phyloP scores from a whole-genome alignment of 495 filamentous ascomycete genomes.

The Podospora pseudopauciseta region DNA sequence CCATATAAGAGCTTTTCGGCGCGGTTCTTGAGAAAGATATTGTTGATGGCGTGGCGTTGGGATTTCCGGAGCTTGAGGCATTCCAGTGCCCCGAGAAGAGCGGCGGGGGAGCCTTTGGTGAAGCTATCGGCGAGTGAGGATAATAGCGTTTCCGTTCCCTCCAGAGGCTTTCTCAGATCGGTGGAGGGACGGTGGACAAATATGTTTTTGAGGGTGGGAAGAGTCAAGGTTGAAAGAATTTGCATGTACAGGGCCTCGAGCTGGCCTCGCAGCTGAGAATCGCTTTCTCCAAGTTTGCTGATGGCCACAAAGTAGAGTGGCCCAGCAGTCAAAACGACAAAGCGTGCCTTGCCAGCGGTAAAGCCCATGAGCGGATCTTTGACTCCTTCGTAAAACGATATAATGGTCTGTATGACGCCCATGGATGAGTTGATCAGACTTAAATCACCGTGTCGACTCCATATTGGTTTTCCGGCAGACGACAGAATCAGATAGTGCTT shows the following conservation, averaged over 20 bases:
- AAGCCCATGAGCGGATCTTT: conserved; percentile 76
- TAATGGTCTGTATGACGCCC: conserved; percentile 95
- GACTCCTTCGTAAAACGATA: conserved; percentile 87
- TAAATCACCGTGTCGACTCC: conserved; percentile 88
- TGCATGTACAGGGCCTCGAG: conserved; percentile 97
- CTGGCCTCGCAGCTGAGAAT: conserved; percentile 78
- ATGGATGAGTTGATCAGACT: conserved; percentile 85
- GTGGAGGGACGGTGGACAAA: conserved; percentile 89
- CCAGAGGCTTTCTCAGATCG: conserved; percentile 85
- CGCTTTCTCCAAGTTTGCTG: conserved; percentile 85
- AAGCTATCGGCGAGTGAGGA: conserved; percentile 92
- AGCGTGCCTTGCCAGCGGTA: conserved; percentile 75
- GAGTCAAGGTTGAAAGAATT: conserved; percentile 88
- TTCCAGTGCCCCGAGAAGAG: conserved; percentile 84
- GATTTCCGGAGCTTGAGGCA: conserved; percentile 84
- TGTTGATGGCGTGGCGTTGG: conserved; percentile 82
- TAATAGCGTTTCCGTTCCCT: conserved; percentile 87
- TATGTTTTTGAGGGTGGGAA: conserved; percentile 81
- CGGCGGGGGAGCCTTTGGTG: conserved; percentile 84
- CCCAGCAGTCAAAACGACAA: conserved; percentile 77
- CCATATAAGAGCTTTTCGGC: conserved; percentile 81
- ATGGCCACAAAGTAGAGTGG: conserved; percentile 92
- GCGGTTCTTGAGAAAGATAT: conserved; percentile 73
- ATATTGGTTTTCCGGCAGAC: conserved; percentile 96
- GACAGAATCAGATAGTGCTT: conserved; percentile 98